phyloP scores from a whole-genome alignment of 306 rosid genomes.

The Gynostemma pentaphyllum region DNA sequence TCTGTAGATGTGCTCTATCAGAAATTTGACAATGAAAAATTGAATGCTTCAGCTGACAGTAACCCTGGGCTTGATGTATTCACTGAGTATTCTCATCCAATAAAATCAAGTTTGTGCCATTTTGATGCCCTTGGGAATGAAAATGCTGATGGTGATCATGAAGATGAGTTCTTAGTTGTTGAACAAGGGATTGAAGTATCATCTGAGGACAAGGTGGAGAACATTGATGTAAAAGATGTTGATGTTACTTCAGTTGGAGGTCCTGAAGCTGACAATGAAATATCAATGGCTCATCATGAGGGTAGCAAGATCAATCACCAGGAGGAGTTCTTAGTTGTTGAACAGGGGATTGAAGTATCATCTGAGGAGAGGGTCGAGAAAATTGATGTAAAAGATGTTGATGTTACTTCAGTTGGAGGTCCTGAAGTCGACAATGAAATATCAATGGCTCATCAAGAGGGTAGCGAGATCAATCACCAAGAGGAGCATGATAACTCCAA shows the following conservation, averaged over 20 bases:
- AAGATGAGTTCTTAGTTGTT: constrained; percentile 34
- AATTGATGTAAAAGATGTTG: constrained; percentile 23
- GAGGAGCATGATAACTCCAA: constrained; percentile 22
- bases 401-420: constrained; percentile 21
- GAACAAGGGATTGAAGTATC: constrained; percentile 48
- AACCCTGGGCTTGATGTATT: constrained; percentile 24
- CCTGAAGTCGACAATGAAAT: constrained; percentile 19
- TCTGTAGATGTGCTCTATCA: constrained; percentile 33
- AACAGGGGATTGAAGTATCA: constrained; percentile 40
- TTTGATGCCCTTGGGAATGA: constrained; percentile 20
- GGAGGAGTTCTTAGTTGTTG: too few species aligned
- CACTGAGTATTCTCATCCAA: constrained; percentile 28
- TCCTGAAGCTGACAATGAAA: constrained; percentile 19
- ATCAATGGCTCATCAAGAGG: constrained; percentile 22
- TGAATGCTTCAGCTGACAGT: constrained; percentile 16
- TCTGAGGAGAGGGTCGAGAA: constrained; percentile 28
- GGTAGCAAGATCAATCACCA: constrained; percentile 12
- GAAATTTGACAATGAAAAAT: constrained; percentile 39
- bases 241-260: constrained; percentile 24
- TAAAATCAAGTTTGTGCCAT: constrained; percentile 17
- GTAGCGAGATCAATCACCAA: constrained; percentile 13
- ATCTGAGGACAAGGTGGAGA: constrained; percentile 20
- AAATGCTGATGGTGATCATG: constrained; percentile 23
- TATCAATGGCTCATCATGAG: constrained; percentile 22
- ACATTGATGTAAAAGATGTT: constrained; percentile 22